These are phyloP conservation scores for Wickerhamomyces kurtzmanii DNA, from an alignment of 805 yeast genomes.

Conservation along the genomic window DNA sequence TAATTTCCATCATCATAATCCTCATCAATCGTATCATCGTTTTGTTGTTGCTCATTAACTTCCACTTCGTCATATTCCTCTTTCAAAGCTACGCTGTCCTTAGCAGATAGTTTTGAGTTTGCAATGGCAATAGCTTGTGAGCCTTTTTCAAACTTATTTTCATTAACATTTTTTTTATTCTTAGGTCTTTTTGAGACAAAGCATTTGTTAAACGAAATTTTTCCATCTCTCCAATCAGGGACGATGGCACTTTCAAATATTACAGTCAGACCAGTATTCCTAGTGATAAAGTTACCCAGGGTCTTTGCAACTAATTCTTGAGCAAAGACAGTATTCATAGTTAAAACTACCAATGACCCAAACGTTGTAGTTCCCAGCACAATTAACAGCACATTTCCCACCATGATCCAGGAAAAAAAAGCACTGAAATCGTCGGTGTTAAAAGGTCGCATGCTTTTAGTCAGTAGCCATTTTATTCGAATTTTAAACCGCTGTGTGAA, in stretches of 20 bases:
- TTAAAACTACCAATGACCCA: conserved; percentile 65
- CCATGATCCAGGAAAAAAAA: conserved; percentile 81
- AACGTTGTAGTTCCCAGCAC: conserved; percentile 89
- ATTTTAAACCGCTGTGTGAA: conserved; percentile 30
- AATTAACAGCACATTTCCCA: conserved; percentile 76
- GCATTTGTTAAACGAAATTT: conserved; percentile 75
- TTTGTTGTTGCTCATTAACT: conserved; percentile 2
- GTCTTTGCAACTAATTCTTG: conserved; percentile 75
- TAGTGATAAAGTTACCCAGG: conserved; percentile 76
- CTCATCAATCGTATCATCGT: conserved; percentile 17
- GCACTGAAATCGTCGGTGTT: conserved; percentile 91
- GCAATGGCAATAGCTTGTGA: conserved; percentile 66
- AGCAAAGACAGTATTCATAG: conserved; percentile 46
- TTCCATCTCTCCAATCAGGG: conserved; percentile 88
- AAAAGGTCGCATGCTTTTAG: conserved; percentile 71
- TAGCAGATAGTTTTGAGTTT: conserved; percentile 34
- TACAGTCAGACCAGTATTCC: conserved; percentile 73
- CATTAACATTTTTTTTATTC: conserved; percentile 20
- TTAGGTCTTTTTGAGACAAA: conserved; percentile 81
- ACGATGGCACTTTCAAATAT: conserved; percentile 90
- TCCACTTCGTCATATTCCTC: conserved; percentile 3
- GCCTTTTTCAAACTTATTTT: conserved; percentile 52
- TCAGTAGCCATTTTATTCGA: conserved; percentile 64
- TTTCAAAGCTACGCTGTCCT: conserved; percentile 4
- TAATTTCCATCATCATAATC: conserved; percentile 82